Evolutionary conservation across 768 basidiomycete species (phyloP).

Genomic region (Pleurotus giganteus): DNA sequence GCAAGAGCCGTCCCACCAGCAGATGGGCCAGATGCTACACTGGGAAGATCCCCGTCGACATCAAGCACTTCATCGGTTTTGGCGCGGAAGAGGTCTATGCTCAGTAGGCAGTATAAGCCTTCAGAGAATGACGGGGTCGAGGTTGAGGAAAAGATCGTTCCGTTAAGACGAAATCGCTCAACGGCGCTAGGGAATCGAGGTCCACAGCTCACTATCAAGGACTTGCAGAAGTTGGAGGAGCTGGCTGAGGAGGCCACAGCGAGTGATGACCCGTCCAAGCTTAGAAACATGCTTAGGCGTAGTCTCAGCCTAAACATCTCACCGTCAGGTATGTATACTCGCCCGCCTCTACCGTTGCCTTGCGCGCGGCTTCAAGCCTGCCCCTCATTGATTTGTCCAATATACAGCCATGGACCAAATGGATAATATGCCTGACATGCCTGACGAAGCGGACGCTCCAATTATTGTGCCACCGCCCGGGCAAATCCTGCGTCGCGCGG

Average conservation of each 20-base stretch:
- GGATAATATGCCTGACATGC: conserved; percentile 65
- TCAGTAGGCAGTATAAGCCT: conserved; percentile 91
- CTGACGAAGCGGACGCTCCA: conserved; percentile 85
- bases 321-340: conserved; percentile 69
- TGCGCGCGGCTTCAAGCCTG: background rate
- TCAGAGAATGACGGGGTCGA: conserved; percentile 73
- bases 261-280: conserved; percentile 78
- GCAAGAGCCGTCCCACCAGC: conserved; percentile 58
- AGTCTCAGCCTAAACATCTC: conserved; percentile 87
- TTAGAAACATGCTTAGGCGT: conserved; percentile 76
- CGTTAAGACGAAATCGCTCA: conserved; percentile 66
- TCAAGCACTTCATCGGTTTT: conserved; percentile 48
- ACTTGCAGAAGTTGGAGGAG: conserved; percentile 92
- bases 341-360: background rate
- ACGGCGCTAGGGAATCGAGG: conserved; percentile 65
- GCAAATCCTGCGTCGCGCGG: conserved; percentile 86
- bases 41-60: conserved; percentile 43
- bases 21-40: conserved; percentile 38
- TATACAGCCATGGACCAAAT: conserved; percentile 59
- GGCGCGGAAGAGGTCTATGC: conserved; percentile 89
- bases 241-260: conserved; percentile 87
- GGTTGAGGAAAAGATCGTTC: conserved; percentile 61
- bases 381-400: background rate
- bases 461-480: conserved; percentile 88
- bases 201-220: conserved; percentile 88